A percentile compares a stretch with the other conserved stretches of the same genome.
phyloP scores from a whole-genome alignment of 2,329 filamentous ascomycete genomes.

The Cercospora canescens region DNA sequence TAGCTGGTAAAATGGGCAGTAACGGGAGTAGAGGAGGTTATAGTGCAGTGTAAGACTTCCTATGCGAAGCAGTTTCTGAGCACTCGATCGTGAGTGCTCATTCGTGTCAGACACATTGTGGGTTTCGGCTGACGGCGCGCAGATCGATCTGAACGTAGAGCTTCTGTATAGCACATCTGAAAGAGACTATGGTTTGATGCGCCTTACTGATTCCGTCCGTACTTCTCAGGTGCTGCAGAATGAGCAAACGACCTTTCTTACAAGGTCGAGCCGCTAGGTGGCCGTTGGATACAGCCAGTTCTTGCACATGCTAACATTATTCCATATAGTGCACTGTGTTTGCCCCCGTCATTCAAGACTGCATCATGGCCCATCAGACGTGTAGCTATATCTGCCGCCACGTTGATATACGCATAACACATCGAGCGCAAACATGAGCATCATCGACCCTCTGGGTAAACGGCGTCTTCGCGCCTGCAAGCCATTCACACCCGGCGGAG shows the following conservation, averaged over 20 bases:
- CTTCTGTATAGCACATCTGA: not conserved
- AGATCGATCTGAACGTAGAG: not conserved
- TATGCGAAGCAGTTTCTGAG: conserved; percentile 1
- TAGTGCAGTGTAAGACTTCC: conserved; percentile 66
- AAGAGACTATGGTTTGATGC: not conserved
- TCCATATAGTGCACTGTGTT: not conserved
- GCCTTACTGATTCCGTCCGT: not conserved
- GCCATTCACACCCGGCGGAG: not conserved
- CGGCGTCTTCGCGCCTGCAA: not conserved
- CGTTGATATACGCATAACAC: not conserved
- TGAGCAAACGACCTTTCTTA: not conserved
- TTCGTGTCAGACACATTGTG: not conserved
- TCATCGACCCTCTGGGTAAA: conserved; percentile 2
- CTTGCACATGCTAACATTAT: not conserved
- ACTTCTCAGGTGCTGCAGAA: not conserved
- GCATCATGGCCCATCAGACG: not conserved
- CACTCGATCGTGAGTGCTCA: conserved; percentile 12
- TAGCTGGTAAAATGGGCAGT: conserved; percentile 82
- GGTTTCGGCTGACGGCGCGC: not conserved
- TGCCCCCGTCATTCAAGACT: not conserved
- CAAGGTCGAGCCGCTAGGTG: not conserved
- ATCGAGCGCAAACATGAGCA: conserved; percentile 5
- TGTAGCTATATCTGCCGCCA: not conserved
- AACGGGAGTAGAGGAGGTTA: conserved; percentile 82
- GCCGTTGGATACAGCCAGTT: not conserved